Percentiles rank a stretch among this genome's conserved stretches.
Evolutionary conservation across 1,284 basidiomycete species (phyloP).

Genomic region (Melampsora abietis-canadensis): DNA sequence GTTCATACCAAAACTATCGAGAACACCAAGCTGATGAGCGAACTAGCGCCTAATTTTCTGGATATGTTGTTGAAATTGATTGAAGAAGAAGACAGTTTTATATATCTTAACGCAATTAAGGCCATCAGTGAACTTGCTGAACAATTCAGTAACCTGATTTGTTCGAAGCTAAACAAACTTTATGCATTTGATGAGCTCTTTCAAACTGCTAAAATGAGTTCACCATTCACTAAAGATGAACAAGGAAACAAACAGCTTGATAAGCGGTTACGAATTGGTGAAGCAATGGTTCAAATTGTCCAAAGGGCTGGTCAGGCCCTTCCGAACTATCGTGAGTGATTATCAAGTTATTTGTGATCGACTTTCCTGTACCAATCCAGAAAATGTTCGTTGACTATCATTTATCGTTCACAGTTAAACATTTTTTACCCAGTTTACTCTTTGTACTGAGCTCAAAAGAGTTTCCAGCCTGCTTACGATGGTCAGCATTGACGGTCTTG

Average conservation of each 20-base stretch:
- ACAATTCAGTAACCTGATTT: constrained; percentile 67
- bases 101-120: constrained; percentile 88
- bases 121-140: constrained; percentile 80
- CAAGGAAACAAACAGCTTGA: constrained; percentile 65
- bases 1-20: constrained; percentile 49
- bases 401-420: constrained; percentile 9
- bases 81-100: constrained; percentile 89
- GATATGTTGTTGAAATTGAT: constrained; percentile 81
- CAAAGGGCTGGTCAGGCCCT: constrained; percentile 69
- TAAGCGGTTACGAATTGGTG: constrained; percentile 74
- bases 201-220: constrained; percentile 51
- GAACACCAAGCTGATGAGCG: constrained; percentile 57
- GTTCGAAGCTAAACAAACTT: constrained; percentile 61
- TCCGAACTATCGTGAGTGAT: constrained; percentile 64
- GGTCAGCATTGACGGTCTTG: constrained; percentile 15
- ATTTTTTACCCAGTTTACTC: constrained; percentile 14
- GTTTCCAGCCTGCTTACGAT: background rate
- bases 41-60: constrained; percentile 74
- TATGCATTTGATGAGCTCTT: constrained; percentile 60
- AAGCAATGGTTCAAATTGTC: constrained; percentile 77
- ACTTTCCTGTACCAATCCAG: background rate
- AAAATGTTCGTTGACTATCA: background rate
- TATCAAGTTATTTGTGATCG: background rate
- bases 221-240: constrained; percentile 33
- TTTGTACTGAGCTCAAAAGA: constrained; percentile 9